These are phyloP conservation scores for Phytophthora pseudosyringae DNA, from an alignment of 352 stramenopile genomes.

Conservation along the genomic window DNA sequence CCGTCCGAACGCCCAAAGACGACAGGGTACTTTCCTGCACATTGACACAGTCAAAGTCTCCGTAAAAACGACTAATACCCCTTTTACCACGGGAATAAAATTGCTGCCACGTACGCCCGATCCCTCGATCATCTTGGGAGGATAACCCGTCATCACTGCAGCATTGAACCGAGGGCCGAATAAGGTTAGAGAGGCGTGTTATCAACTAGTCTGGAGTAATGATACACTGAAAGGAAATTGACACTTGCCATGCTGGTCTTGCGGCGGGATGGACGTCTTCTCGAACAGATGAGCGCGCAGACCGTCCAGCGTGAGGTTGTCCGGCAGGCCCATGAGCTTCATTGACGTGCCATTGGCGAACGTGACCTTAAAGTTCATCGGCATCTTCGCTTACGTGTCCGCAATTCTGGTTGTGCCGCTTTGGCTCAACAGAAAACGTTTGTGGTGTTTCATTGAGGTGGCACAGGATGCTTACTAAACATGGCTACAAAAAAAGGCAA, in stretches of 20 bases:
- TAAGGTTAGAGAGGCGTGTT: conserved; percentile 5
- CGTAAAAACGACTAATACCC: background rate
- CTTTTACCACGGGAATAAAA: background rate
- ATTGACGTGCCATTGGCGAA: conserved; percentile 79
- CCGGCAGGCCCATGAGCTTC: conserved; percentile 67
- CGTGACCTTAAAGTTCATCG: conserved; percentile 78
- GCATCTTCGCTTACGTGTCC: conserved; percentile 17
- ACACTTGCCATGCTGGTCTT: conserved; percentile 69
- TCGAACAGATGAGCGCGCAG: conserved; percentile 58
- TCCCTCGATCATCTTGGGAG: conserved; percentile 69
- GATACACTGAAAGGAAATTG: conserved; percentile 4
- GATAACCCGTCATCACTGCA: conserved; percentile 80
- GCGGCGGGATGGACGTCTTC: conserved; percentile 60
- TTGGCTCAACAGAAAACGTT: no score
- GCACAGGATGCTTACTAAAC: background rate
- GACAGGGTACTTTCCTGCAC: conserved; percentile 51
- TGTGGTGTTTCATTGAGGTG: no score
- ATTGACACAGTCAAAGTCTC: conserved; percentile 5
- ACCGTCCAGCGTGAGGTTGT: conserved; percentile 67
- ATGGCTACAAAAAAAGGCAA: conserved; percentile 10
- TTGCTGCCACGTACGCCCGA: conserved; percentile 50
- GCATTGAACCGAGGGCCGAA: conserved; percentile 2
- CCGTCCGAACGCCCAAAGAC: conserved; percentile 64
- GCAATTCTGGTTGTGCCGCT: no score
- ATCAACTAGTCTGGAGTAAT: conserved; percentile 8